Percentiles rank a stretch among this genome's conserved stretches.
Evolutionary conservation across 1,284 basidiomycete genomes (phyloP).

Genomic region (Chalciporus piperatoides): DNA sequence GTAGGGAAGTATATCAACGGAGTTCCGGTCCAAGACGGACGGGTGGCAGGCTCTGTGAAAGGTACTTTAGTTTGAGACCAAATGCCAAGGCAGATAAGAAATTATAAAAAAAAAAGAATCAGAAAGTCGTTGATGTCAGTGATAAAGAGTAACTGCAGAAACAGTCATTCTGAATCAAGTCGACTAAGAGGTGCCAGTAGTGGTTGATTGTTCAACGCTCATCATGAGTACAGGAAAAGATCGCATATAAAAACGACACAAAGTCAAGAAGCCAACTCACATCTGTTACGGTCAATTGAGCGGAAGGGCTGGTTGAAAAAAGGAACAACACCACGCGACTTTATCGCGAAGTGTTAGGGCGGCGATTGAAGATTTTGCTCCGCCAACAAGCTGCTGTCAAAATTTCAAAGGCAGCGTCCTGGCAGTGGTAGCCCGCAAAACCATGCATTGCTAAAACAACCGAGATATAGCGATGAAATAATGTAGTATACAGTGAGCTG

Average conservation of each 20-base stretch:
- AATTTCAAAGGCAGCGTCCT: no score
- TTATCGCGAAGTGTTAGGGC: conserved; percentile 14
- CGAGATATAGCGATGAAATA: conserved; percentile 5
- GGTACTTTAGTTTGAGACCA: conserved; percentile 16
- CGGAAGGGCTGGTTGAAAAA: background rate
- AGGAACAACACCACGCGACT: background rate
- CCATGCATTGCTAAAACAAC: background rate
- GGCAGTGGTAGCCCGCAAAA: background rate
- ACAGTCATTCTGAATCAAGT: conserved; percentile 47
- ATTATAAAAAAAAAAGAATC: conserved; percentile 39
- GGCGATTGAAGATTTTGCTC: conserved; percentile 18
- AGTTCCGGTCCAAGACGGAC: background rate
- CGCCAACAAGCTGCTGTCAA: no score
- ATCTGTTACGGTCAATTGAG: background rate
- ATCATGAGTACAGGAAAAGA: conserved; percentile 43
- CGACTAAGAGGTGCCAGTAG: conserved; percentile 87
- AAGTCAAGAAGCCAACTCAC: conserved; percentile 21
- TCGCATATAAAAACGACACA: background rate
- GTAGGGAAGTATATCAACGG: background rate
- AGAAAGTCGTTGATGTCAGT: conserved; percentile 82
- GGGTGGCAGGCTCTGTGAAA: conserved; percentile 5
- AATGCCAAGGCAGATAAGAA: conserved; percentile 1
- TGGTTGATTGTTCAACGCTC: conserved; percentile 75
- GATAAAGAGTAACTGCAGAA: conserved; percentile 44
- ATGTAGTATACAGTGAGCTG: background rate